These are phyloP conservation scores for Gymnopilus dilepis DNA, from an alignment of 768 basidiomycete genomes.

Conservation along the genomic window DNA sequence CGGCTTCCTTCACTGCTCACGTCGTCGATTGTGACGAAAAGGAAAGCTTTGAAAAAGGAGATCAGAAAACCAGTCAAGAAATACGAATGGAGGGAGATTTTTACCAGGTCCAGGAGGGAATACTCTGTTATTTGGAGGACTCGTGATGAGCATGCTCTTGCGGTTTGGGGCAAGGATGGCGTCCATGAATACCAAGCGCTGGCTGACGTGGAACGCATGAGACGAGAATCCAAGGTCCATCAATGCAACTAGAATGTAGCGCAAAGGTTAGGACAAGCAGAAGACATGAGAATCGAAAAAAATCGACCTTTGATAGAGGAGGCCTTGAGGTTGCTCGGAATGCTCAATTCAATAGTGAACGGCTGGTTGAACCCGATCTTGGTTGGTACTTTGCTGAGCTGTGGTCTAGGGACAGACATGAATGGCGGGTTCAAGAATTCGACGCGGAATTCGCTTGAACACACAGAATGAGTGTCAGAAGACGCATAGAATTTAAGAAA, in stretches of 20 bases:
- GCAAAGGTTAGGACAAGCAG: neutral
- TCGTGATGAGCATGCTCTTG: conserved; percentile 36
- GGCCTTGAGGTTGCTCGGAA: conserved; percentile 32
- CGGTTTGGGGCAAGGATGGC: conserved; percentile 35
- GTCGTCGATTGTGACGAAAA: conserved; percentile 36
- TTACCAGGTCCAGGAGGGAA: conserved; percentile 44
- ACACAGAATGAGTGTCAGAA: neutral
- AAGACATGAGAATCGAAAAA: neutral
- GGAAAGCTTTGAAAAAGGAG: conserved; percentile 22
- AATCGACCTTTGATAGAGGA: conserved; percentile 34
- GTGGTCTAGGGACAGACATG: conserved; percentile 41
- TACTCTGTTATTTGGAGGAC: conserved; percentile 37
- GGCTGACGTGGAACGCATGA: conserved; percentile 43
- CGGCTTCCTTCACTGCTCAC: conserved; percentile 43
- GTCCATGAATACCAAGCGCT: conserved; percentile 40
- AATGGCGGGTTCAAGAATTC: conserved; percentile 48
- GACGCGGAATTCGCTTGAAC: conserved; percentile 41
- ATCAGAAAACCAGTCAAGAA: neutral
- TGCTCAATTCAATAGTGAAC: conserved; percentile 35
- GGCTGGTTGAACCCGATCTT: conserved; percentile 37
- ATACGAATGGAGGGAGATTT: neutral
- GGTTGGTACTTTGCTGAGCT: conserved; percentile 34
- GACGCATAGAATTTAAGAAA: too few species aligned
- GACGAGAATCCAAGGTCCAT: conserved; percentile 45
- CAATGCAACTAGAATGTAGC: conserved; percentile 30